Base-by-base conservation (phyloP, 2,329 filamentous ascomycete species). In the Beauveria sp. region DNA sequence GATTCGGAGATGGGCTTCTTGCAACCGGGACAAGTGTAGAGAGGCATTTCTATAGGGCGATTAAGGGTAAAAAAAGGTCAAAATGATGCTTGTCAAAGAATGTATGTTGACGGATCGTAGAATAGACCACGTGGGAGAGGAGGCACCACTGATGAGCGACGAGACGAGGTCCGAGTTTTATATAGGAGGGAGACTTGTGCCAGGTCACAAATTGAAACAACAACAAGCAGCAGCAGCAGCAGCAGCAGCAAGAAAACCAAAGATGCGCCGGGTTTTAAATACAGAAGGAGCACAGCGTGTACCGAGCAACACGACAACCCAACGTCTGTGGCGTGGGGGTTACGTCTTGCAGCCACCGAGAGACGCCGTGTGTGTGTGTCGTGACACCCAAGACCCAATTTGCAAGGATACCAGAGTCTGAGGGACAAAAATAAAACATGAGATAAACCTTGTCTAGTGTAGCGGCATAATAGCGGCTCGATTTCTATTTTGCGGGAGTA, bases 21-120 rank as follows among this genome's bases (percentile, higher is more conserved):
- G 51, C 61, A 63, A 20, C 61, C 61, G 24, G 55, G 55, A 38
- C 56, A 63, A 28, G 50, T 55, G 18, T 63, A 63, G 42, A 60
- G 48, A 42, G 61, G 26, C 61, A 63, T 63, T 22, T n/a, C 34
- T 38, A 14, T 50, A 26, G 16, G 3, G 14, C 5, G 3, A 10
- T 1, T 2, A 20, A 5, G 12, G 6, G 12, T 6, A 2, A 5
- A 20, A 6, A 31, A 18, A 6, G 0, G 22, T 6, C 3, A 12
- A 48, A 5, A 24, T 16, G 18, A 3, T 26, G 12, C 3, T 24
- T 24, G 20, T 14, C 4, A 48, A 24, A 24, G 5, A 48, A 3
- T 12, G 12, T 16, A 48, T 26, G 10, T 22, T 26, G 12, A 48
- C 24, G 5, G 5, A 16, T 14, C 12, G 5, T 8, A 8, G 6